These are phyloP conservation scores for Tulasnella sp. DNA, from an alignment of 768 basidiomycete genomes.

Conservation along the genomic window DNA sequence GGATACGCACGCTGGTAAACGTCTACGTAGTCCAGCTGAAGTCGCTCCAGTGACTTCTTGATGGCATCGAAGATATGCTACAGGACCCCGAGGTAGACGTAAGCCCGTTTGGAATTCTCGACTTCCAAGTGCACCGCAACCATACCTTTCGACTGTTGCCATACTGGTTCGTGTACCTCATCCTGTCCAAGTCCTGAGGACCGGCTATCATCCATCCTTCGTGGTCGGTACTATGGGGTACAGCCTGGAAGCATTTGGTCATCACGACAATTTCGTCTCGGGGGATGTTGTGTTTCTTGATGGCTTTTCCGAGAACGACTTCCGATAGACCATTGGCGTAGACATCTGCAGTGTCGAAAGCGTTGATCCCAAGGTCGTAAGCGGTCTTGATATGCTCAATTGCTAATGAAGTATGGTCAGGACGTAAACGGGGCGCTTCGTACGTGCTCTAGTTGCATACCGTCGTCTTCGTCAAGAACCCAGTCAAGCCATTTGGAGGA, in stretches of 20 bases:
- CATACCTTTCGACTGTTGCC: slow-evolving; percentile 13
- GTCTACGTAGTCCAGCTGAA: slow-evolving; percentile 38
- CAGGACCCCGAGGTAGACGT: background rate
- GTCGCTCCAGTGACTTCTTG: slow-evolving; percentile 29
- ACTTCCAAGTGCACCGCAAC: background rate
- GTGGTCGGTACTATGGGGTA: background rate
- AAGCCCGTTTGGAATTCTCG: background rate
- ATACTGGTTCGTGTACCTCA: slow-evolving; percentile 11
- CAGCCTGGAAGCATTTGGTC: slow-evolving; percentile 42
- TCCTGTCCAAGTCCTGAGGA: background rate
- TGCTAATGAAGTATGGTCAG: background rate
- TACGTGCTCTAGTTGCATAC: background rate
- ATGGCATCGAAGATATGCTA: slow-evolving; percentile 41
- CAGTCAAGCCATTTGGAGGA: background rate
- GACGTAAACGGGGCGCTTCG: background rate
- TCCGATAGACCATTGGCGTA: slow-evolving; percentile 32
- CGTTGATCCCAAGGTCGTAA: slow-evolving; percentile 5
- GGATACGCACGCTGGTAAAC: slow-evolving; percentile 30
- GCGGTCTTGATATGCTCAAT: background rate
- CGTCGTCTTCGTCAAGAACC: slow-evolving; percentile 1
- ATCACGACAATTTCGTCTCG: slow-evolving; percentile 61
- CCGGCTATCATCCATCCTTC: background rate
- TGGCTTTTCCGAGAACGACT: slow-evolving; percentile 54
- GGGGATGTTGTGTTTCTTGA: slow-evolving; percentile 37
- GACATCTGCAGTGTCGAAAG: background rate